Percentiles rank a stretch among this genome's conserved stretches.
Evolutionary conservation across 306 rosid species (phyloP).

Genomic region (Adenanthera pavonina): DNA sequence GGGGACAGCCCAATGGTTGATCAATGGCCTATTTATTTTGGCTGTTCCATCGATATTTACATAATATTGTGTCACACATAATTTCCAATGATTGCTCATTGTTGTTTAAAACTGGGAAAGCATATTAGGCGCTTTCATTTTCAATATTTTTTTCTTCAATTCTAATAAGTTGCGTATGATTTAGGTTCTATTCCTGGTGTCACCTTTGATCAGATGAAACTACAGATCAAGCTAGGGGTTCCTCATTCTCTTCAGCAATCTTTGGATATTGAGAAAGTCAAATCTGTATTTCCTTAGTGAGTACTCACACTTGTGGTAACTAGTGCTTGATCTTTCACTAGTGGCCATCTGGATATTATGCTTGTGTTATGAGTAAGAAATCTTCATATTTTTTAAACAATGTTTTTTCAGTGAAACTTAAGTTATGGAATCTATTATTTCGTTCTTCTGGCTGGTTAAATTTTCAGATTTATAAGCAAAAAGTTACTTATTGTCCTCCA

Average conservation of each 20-base stretch:
- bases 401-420: neutral
- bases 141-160: slow-evolving; percentile 34
- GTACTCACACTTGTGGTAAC: slow-evolving; percentile 42
- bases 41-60: neutral
- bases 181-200: slow-evolving; percentile 95
- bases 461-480: neutral
- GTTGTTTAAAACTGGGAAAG: neutral
- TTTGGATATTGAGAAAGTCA: slow-evolving; percentile 81
- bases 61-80: neutral
- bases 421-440: neutral
- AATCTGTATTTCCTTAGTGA: slow-evolving; percentile 94
- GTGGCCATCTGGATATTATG: neutral
- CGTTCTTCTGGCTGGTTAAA: neutral
- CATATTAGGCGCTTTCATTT: neutral
- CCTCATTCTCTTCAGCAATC: slow-evolving; percentile 79
- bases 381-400: neutral
- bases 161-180: slow-evolving; percentile 37
- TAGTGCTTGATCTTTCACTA: neutral
- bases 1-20: neutral
- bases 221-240: slow-evolving; percentile 89
- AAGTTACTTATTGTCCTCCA: neutral
- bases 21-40: neutral
- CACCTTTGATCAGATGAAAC: slow-evolving; percentile 82
- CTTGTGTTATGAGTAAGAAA: slow-evolving; percentile 9
- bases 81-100: slow-evolving; percentile 9